Evolutionary conservation across 2,329 filamentous ascomycete species (phyloP).

Genomic region (Zymoseptoria tritici): DNA sequence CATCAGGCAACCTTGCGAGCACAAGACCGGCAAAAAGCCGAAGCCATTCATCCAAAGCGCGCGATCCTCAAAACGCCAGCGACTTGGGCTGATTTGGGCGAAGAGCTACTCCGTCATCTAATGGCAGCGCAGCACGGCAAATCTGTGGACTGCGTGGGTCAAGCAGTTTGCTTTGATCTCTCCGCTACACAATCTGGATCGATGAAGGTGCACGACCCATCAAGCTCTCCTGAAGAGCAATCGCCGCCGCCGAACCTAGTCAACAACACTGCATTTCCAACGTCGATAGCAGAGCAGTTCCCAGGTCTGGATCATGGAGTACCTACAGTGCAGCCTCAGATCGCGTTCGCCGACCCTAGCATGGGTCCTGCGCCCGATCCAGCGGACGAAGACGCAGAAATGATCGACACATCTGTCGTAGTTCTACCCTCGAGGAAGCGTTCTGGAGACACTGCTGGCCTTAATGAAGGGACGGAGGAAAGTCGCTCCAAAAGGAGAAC

Average conservation of each 20-base stretch:
- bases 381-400: slow-evolving; percentile 24
- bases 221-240: slow-evolving; percentile 4
- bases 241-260: background rate
- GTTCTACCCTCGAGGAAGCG: slow-evolving; percentile 47
- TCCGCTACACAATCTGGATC: background rate
- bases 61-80: slow-evolving; percentile 20
- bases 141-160: slow-evolving; percentile 10
- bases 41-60: slow-evolving; percentile 7
- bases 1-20: slow-evolving; percentile 9
- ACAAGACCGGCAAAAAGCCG: background rate
- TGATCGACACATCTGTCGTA: slow-evolving; percentile 27
- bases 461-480: slow-evolving; percentile 51
- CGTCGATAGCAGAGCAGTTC: slow-evolving; percentile 24
- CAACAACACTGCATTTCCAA: slow-evolving; percentile 6
- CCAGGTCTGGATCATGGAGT: slow-evolving; percentile 25
- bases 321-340: slow-evolving; percentile 27
- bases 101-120: slow-evolving; percentile 24
- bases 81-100: slow-evolving; percentile 29
- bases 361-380: slow-evolving; percentile 25
- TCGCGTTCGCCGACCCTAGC: slow-evolving; percentile 22
- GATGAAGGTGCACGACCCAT: background rate
- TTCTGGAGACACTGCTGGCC: slow-evolving; percentile 52
- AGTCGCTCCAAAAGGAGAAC: slow-evolving; percentile 53
- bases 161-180: slow-evolving; percentile 24
- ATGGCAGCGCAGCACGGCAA: slow-evolving; percentile 23